A percentile compares a stretch with the other conserved stretches of the same genome.
Evolutionary conservation across 495 filamentous ascomycete species (phyloP).

Genomic region (Acidomyces sp.): DNA sequence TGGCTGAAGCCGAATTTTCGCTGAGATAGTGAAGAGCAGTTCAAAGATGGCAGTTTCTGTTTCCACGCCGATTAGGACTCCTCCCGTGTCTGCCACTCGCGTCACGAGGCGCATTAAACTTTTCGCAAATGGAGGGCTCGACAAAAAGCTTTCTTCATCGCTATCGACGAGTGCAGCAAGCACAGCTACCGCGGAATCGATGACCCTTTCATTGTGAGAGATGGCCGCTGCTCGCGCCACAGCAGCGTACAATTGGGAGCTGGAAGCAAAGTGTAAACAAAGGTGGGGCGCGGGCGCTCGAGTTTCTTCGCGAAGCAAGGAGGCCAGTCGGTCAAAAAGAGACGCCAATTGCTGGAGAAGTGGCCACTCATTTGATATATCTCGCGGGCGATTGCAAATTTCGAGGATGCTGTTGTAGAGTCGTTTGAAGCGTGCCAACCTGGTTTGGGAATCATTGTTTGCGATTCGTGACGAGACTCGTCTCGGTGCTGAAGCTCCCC

Average conservation of each 20-base stretch:
- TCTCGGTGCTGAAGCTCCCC: conserved; percentile 52
- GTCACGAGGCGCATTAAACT: conserved; percentile 71
- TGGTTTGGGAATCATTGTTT: conserved; percentile 66
- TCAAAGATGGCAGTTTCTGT: conserved; percentile 79
- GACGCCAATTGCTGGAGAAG: conserved; percentile 34
- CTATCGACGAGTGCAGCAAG: conserved; percentile 87
- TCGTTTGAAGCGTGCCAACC: conserved; percentile 79
- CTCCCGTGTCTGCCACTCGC: conserved; percentile 47
- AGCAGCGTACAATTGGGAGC: conserved; percentile 73
- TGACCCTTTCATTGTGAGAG: conserved; percentile 63
- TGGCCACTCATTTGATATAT: conserved; percentile 38
- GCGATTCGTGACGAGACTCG: conserved; percentile 38
- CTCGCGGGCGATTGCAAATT: conserved; percentile 39
- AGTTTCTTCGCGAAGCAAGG: conserved; percentile 75
- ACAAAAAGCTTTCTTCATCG: conserved; percentile 86
- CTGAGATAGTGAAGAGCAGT: conserved; percentile 81
- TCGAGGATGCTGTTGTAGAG: conserved; percentile 76
- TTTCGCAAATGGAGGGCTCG: conserved; percentile 68
- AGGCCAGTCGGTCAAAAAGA: conserved; percentile 50
- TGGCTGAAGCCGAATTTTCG: conserved; percentile 84
- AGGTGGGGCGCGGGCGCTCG: conserved; percentile 76
- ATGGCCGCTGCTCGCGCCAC: conserved; percentile 73
- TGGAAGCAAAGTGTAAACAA: conserved; percentile 71
- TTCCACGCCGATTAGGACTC: conserved; percentile 48
- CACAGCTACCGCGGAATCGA: conserved; percentile 66